Evolutionary conservation across 1,284 basidiomycete genomes (phyloP), one percentile per base, ranked within the genome.

Genomic region (Ceratobasidium sp.): DNA sequence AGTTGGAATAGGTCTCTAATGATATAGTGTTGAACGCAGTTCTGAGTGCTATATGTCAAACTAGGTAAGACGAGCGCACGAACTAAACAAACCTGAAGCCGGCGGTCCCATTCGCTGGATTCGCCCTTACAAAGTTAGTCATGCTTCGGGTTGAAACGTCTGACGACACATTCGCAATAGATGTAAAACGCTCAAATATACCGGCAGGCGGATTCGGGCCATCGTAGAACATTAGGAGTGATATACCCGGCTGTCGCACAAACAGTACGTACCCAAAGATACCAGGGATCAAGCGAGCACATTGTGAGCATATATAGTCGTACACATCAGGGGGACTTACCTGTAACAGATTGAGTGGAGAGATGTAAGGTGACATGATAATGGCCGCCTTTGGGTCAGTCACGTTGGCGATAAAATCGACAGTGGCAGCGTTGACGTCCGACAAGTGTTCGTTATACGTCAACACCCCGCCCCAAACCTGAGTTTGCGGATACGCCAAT

Each of bases 301-400:
- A n/a, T n/a, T n/a, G n/a, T n/a, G n/a, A n/a, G n/a, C n/a, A n/a
- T n/a, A n/a, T n/a, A n/a, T n/a, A n/a, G 57, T 13, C 12, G 33
- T 20, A 40, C 61, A 61, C 17, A 40, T 48, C 33, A 23, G 28
- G 7, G 52, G 28, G n/a, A n/a, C 71, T 44, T 20, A 74, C 71
- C 44, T 50, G 59, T 33, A n/a, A 2, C 33, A 26, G 28, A 17
- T 38, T 38, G 23, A 61, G 10, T 26, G 5, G 1, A 23, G 48
- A 28, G 50, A 28, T 20, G 17, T 54, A 42, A 42, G 42, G 17
- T 12, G 90, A 85, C 0, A 88, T 85, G 52, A 92, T 87, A 23
- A 91, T 85, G 1, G 82, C 84, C 5, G 91, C 92, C 82, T 91
- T 92, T 0, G 89, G 89, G 80, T 91, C n/a, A n/a, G n/a, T n/a